Evolutionary conservation across 805 yeast genomes (phyloP).

Genomic region (Zygoascus tannicola): DNA sequence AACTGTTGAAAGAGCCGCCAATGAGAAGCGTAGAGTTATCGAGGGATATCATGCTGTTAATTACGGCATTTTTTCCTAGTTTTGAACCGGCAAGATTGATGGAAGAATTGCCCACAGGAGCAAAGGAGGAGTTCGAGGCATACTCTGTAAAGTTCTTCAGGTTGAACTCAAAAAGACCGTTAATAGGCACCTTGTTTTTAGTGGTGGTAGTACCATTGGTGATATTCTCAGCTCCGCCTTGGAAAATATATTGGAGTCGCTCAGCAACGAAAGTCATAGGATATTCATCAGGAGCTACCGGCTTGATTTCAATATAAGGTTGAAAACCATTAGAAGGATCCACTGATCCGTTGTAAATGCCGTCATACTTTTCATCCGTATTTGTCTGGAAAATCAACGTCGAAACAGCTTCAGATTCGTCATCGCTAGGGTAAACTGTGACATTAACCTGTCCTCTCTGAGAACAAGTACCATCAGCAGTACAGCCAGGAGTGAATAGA

Average conservation of each 20-base stretch:
- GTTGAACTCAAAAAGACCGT: conserved; percentile 80
- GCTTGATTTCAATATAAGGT: conserved; percentile 38
- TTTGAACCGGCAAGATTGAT: conserved; percentile 31
- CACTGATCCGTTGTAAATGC: conserved; percentile 60
- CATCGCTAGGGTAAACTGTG: conserved; percentile 42
- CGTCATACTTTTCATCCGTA: conserved; percentile 68
- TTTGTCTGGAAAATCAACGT: conserved; percentile 72
- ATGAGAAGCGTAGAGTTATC: conserved; percentile 32
- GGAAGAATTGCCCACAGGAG: conserved; percentile 40
- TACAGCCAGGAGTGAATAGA: conserved; percentile 84
- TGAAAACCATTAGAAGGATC: conserved; percentile 33
- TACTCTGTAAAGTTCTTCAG: conserved; percentile 49
- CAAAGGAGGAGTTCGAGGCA: conserved; percentile 23
- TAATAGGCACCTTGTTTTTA: conserved; percentile 30
- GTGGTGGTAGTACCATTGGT: conserved; percentile 23
- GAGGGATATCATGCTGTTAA: conserved; percentile 28
- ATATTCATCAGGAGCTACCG: conserved; percentile 21
- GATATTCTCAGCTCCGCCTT: conserved; percentile 8
- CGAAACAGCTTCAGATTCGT: conserved; percentile 32
- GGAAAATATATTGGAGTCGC: conserved; percentile 38
- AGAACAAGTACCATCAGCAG: conserved; percentile 53
- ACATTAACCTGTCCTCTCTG: conserved; percentile 73
- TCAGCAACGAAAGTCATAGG: conserved; percentile 61
- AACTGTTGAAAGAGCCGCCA: conserved; percentile 38
- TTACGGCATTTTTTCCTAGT: conserved; percentile 33